These are phyloP conservation scores for Aaosphaeria pasadenensis DNA, from an alignment of 2,329 filamentous ascomycete species.

Conservation along the genomic window DNA sequence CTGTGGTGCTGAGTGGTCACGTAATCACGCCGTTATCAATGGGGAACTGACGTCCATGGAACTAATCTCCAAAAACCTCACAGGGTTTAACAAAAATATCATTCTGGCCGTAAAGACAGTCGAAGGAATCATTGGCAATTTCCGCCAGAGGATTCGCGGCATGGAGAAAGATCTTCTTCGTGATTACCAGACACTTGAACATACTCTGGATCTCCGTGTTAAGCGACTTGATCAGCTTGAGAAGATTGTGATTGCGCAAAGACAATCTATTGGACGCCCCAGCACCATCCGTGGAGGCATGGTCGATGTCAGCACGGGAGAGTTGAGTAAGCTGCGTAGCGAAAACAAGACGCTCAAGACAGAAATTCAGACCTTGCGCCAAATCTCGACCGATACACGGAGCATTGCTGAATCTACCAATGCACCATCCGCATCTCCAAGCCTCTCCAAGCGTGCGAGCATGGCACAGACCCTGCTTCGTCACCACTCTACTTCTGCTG, in stretches of 20 bases:
- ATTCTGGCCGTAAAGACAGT: slow-evolving; percentile 82
- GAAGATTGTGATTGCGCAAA: slow-evolving; percentile 57
- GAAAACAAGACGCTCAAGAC: slow-evolving; percentile 61
- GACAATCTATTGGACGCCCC: slow-evolving; percentile 36
- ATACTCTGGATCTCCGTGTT: slow-evolving; percentile 71
- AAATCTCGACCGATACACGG: slow-evolving; percentile 31
- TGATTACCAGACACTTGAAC: slow-evolving; percentile 84
- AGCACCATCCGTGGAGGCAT: slow-evolving; percentile 39
- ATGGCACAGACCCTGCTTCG: slow-evolving; percentile 53
- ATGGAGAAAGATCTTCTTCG: slow-evolving; percentile 90
- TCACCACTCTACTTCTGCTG: slow-evolving; percentile 52
- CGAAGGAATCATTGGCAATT: slow-evolving; percentile 73
- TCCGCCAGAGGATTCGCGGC: slow-evolving; percentile 74
- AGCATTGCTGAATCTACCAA: slow-evolving; percentile 17
- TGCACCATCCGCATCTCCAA: slow-evolving; percentile 25
- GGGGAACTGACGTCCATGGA: slow-evolving; percentile 83
- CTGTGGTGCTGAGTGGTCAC: slow-evolving; percentile 88
- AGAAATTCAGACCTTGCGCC: slow-evolving; percentile 64
- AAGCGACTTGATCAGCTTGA: slow-evolving; percentile 89
- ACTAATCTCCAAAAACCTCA: slow-evolving; percentile 78
- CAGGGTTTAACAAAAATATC: slow-evolving; percentile 87
- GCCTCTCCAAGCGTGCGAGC: slow-evolving; percentile 40
- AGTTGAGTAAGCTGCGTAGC: slow-evolving; percentile 57
- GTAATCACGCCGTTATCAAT: slow-evolving; percentile 84
- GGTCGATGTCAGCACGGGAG: slow-evolving; percentile 44